Evolutionary conservation across 2,329 filamentous ascomycete species (phyloP), one percentile per base, ranked within the genome.

Genomic region (Fusarium sp.): DNA sequence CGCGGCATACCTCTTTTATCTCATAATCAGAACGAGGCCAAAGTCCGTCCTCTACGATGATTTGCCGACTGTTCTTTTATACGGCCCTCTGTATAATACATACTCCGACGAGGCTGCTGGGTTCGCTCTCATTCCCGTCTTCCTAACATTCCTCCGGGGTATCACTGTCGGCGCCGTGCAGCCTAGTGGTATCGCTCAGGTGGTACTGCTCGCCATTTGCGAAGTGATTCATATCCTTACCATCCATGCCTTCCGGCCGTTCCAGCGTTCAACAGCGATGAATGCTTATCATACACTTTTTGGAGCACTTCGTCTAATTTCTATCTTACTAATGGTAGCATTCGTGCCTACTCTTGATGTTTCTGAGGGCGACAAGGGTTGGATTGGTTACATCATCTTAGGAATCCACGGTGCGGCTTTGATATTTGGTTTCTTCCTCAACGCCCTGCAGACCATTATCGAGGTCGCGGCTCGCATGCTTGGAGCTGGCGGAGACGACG

Each of bases 41-140:
- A 92, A 95, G 69, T 93, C 94, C 4, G 93, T 94, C 74, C 87
- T 99, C 15, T 99, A 98, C 80, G 96, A 99, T 82, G 95, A 98
- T 78, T 87, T 99, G 54, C 91, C 94, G 11, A 98, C 94, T 0
- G 91, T 98, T 13, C 87, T 99, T 5, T 88, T 94, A 2, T 98
- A 97, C 77, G 96, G 96, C 0, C 94, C 96, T 9, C 86, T 99
- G 12, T 99, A 99, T 83, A 99, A 99, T 83, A 99, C 96, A 0
- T 98, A 97, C 81, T 96, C 94, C 30, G 96, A 99, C 81, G 93
- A 96, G 80, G 94, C 95, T 1, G 94, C 96, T 12, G 91, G 94
- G 0, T 99, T 97, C 81, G 95, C 96, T 11, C 87, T 97, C 46
- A 91, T 98, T 25, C 95, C 96, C 2, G 90, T 97, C 21, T 85